A percentile compares a stretch with the other conserved stretches of the same genome.
Evolutionary conservation across 495 filamentous ascomycete species (phyloP).

Genomic region (Penicillium chermesinum): DNA sequence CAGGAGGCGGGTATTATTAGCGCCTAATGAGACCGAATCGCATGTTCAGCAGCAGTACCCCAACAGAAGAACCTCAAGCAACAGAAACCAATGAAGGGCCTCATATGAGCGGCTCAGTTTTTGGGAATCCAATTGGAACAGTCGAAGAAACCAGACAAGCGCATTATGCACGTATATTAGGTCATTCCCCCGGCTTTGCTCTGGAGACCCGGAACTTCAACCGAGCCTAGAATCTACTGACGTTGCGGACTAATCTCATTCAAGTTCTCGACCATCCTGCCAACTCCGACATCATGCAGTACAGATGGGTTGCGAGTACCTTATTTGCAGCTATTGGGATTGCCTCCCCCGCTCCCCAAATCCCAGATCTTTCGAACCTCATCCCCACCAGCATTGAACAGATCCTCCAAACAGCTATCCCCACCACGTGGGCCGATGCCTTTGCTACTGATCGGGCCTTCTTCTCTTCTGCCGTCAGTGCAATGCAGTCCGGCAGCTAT

Average conservation of each 20-base stretch:
- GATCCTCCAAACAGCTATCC: constrained; percentile 16
- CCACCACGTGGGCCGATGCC: constrained; percentile 11
- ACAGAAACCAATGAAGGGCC: not conserved
- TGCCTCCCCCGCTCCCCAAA: constrained; percentile 15
- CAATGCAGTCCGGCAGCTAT: constrained; percentile 8
- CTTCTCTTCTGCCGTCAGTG: constrained; percentile 9
- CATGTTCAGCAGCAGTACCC: not conserved
- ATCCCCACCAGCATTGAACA: constrained; percentile 11
- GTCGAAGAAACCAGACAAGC: not conserved
- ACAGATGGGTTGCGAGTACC: constrained; percentile 15
- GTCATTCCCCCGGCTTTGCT: not conserved
- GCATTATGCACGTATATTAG: not conserved
- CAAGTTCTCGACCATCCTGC: too few species aligned
- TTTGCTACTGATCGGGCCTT: constrained; percentile 9
- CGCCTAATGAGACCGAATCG: too few species aligned
- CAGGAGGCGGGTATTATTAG: too few species aligned
- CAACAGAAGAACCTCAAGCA: not conserved
- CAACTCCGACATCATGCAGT: constrained; percentile 28
- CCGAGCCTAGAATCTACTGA: too few species aligned
- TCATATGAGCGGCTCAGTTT: not conserved
- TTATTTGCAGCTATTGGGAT: constrained; percentile 16
- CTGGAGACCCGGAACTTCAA: too few species aligned
- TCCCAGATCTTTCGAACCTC: not conserved
- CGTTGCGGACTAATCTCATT: too few species aligned
- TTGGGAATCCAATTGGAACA: not conserved